Evolutionary conservation across 345 rosid genomes (phyloP).

Genomic region (Draba incana): DNA sequence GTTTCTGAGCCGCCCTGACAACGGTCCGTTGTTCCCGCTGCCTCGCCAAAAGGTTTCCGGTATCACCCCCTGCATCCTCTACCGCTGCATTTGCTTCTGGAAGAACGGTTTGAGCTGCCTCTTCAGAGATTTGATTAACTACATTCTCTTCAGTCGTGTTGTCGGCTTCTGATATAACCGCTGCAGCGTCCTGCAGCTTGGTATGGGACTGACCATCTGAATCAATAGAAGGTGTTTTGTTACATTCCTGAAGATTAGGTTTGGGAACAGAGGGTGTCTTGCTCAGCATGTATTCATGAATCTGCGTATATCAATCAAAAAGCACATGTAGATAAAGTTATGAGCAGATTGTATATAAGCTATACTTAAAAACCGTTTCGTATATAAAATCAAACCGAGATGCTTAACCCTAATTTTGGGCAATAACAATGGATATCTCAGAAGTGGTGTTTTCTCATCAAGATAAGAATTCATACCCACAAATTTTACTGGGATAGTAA

Average conservation of each 20-base stretch:
- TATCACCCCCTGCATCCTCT: conserved; percentile 32
- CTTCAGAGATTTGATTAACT: conserved; percentile 49
- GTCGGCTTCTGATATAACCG: conserved; percentile 32
- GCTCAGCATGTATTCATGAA: conserved; percentile 83
- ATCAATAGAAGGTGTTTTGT: conserved; percentile 1
- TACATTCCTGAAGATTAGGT: conserved; percentile 32
- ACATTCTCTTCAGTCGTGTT: conserved; percentile 42
- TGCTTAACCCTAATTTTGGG: neutral
- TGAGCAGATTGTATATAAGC: neutral
- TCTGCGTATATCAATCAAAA: conserved; percentile 47
- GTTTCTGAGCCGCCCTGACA: conserved; percentile 41
- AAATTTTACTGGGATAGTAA: too few species aligned
- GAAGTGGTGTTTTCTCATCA: neutral
- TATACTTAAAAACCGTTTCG: neutral
- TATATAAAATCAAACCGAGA: neutral
- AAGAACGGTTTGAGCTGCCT: conserved; percentile 39
- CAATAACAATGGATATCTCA: neutral
- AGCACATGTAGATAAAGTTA: neutral
- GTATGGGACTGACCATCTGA: conserved; percentile 19
- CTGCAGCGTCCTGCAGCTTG: conserved; percentile 1
- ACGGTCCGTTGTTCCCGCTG: neutral
- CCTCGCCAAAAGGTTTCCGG: conserved; percentile 11
- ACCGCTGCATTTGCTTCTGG: conserved; percentile 34
- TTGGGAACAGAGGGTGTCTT: conserved; percentile 76
- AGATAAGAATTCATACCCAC: too few species aligned